phyloP scores from a whole-genome alignment of 257 asterid species.

The Cinchona pubescens region DNA sequence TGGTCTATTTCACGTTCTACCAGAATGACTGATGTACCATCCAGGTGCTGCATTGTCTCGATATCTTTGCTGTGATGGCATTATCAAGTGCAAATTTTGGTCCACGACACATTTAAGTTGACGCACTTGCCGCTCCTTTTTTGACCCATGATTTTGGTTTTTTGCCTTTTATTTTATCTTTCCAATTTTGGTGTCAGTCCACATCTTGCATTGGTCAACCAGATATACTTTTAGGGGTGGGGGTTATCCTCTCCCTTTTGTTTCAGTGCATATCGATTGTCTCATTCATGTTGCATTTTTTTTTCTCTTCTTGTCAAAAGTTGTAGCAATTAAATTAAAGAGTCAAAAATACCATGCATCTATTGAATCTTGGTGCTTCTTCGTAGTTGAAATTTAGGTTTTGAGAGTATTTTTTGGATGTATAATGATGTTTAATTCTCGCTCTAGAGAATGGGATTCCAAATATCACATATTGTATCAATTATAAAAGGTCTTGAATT shows the following conservation, averaged over 20 bases:
- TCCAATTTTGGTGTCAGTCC: slow-evolving; percentile 18
- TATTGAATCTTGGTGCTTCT: slow-evolving; percentile 24
- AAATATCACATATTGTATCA: slow-evolving; percentile 37
- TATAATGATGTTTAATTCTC: slow-evolving; percentile 29
- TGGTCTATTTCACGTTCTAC: slow-evolving; percentile 24
- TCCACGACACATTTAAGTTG: slow-evolving; percentile 10
- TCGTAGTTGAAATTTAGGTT: slow-evolving; percentile 22
- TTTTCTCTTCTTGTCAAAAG: slow-evolving; percentile 12
- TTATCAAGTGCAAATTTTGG: slow-evolving; percentile 22
- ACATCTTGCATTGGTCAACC: slow-evolving; percentile 20
- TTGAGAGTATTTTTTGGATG: slow-evolving; percentile 29
- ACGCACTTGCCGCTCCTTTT: slow-evolving; percentile 28
- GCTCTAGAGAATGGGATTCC: slow-evolving; percentile 16
- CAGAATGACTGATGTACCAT: slow-evolving; percentile 17
- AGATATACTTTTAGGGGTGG: slow-evolving; percentile 29
- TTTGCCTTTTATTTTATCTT: background rate
- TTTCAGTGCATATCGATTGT: slow-evolving; percentile 25
- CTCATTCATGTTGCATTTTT: slow-evolving; percentile 31
- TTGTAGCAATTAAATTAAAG: slow-evolving; percentile 19
- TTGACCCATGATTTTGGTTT: background rate
- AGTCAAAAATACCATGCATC: slow-evolving; percentile 28
- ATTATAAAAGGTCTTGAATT: slow-evolving; percentile 27
- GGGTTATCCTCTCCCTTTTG: slow-evolving; percentile 26
- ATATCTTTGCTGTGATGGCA: slow-evolving; percentile 25
- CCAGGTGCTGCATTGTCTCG: slow-evolving; percentile 33